A percentile compares a stretch with the other conserved stretches of the same genome.
These are phyloP conservation scores for Vishniacozyma victoriae DNA, from an alignment of 768 basidiomycete species.

Conservation along the genomic window DNA sequence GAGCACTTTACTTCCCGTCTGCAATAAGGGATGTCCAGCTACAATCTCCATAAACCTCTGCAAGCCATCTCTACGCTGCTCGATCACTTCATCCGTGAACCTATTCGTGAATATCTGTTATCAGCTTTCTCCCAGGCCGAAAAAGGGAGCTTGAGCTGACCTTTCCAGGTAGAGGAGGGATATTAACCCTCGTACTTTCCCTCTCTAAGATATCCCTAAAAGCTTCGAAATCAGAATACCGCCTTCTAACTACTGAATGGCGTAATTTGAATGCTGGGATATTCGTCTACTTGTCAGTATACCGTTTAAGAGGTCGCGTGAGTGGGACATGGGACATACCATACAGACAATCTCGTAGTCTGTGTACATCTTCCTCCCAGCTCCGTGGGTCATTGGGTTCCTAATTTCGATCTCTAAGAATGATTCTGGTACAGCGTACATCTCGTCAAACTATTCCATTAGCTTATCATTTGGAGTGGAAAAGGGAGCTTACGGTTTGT, in stretches of 20 bases:
- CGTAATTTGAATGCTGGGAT: slow-evolving; percentile 97
- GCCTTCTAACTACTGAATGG: slow-evolving; percentile 79
- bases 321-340: slow-evolving; percentile 50
- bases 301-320: neutral
- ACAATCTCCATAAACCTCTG: slow-evolving; percentile 94
- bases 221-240: slow-evolving; percentile 90
- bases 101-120: slow-evolving; percentile 81
- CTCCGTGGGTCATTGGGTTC: slow-evolving; percentile 94
- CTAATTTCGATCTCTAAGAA: slow-evolving; percentile 96
- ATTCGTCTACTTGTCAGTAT: slow-evolving; percentile 65
- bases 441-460: slow-evolving; percentile 68
- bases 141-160: slow-evolving; percentile 12
- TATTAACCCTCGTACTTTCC: slow-evolving; percentile 94
- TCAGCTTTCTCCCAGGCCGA: neutral
- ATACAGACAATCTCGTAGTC: slow-evolving; percentile 99
- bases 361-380: slow-evolving; percentile 98
- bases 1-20: slow-evolving; percentile 96
- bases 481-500: slow-evolving; percentile 45
- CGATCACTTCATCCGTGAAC: slow-evolving; percentile 97
- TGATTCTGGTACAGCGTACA: slow-evolving; percentile 95
- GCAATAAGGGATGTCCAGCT: slow-evolving; percentile 91
- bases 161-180: slow-evolving; percentile 93
- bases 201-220: slow-evolving; percentile 97
- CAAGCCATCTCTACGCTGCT: slow-evolving; percentile 79
- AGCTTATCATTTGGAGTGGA: too few species aligned